Conservation (phyloP, 768 basidiomycete genomes). For the Xerocomellus amylosporus region DNA sequence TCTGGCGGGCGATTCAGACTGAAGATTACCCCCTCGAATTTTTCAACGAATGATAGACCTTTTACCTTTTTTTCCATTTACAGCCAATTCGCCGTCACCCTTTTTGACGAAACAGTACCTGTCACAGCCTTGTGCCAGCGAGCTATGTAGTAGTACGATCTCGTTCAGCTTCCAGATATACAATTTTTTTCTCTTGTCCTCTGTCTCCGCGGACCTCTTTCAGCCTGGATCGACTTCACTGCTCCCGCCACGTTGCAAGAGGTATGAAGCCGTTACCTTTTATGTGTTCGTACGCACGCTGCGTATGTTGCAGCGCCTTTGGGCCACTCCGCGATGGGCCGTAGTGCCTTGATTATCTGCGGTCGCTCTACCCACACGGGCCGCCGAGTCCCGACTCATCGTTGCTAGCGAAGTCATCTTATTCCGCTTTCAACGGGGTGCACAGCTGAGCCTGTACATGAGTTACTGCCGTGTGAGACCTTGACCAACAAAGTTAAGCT, state of each 20-base stretch:
- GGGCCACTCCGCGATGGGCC: neutral
- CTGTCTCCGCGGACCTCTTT: constrained; percentile 11
- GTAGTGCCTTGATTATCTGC: constrained; percentile 1
- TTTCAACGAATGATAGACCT: constrained; percentile 24
- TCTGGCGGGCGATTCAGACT: constrained; percentile 66
- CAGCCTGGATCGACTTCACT: neutral
- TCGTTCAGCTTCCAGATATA: constrained; percentile 1
- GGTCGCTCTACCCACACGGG: constrained; percentile 2
- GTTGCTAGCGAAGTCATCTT: neutral
- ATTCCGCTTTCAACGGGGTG: neutral
- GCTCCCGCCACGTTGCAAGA: constrained; percentile 9
- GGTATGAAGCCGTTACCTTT: constrained; percentile 8
- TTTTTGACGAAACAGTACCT: constrained; percentile 21
- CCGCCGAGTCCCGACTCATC: neutral
- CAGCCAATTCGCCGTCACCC: neutral
- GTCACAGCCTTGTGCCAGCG: constrained; percentile 13
- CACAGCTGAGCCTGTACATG: neutral
- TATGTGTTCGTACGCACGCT: neutral
- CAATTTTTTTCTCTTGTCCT: neutral
- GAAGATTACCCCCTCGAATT: constrained; percentile 48
- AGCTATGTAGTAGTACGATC: neutral
- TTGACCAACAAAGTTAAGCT: too few species aligned
- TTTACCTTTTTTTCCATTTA: neutral
- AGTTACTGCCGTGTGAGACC: neutral
- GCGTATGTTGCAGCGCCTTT: constrained; percentile 1